A percentile compares a stretch with the other conserved stretches of the same genome.
These are phyloP conservation scores for Ogataea methanolica DNA, from an alignment of 805 yeast species.

Conservation along the genomic window DNA sequence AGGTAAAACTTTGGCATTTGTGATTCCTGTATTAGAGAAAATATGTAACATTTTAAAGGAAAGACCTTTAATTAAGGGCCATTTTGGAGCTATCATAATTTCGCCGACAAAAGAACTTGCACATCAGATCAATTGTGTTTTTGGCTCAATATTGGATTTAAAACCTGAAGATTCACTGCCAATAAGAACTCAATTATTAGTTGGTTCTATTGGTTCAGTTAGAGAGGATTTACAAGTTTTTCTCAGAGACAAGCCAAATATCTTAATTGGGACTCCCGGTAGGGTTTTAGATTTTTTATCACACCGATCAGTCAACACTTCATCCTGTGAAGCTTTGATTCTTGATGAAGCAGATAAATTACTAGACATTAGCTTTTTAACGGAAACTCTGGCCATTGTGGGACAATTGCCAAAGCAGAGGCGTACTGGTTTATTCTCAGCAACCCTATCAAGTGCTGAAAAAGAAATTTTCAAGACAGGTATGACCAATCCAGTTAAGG, in stretches of 20 bases:
- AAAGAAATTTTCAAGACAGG: constrained; percentile 79
- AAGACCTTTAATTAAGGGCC: constrained; percentile 46
- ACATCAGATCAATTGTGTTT: constrained; percentile 64
- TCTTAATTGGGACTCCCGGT: constrained; percentile 91
- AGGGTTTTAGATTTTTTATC: constrained; percentile 70
- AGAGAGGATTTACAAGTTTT: constrained; percentile 69
- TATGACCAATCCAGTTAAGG: constrained; percentile 86
- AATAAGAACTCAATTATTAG: constrained; percentile 55
- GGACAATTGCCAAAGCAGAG: constrained; percentile 80
- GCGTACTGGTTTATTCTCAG: constrained; percentile 90
- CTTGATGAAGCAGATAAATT: constrained; percentile 93
- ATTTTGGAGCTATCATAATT: constrained; percentile 65
- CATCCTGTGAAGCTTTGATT: constrained; percentile 66
- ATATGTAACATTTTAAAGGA: constrained; percentile 30
- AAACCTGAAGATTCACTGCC: constrained; percentile 41
- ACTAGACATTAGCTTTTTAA: constrained; percentile 70
- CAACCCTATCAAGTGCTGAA: constrained; percentile 84
- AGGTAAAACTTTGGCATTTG: constrained; percentile 93
- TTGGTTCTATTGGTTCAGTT: constrained; percentile 59
- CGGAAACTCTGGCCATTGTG: constrained; percentile 64
- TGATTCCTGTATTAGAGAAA: constrained; percentile 75
- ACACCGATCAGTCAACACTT: constrained; percentile 52
- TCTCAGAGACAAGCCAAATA: constrained; percentile 54
- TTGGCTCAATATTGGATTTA: constrained; percentile 52
- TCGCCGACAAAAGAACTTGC: constrained; percentile 70